Percentiles rank a stretch among this genome's conserved stretches.
These are phyloP conservation scores for Flaveria sonorensis DNA, from an alignment of 129 eudicot species.

Conservation along the genomic window DNA sequence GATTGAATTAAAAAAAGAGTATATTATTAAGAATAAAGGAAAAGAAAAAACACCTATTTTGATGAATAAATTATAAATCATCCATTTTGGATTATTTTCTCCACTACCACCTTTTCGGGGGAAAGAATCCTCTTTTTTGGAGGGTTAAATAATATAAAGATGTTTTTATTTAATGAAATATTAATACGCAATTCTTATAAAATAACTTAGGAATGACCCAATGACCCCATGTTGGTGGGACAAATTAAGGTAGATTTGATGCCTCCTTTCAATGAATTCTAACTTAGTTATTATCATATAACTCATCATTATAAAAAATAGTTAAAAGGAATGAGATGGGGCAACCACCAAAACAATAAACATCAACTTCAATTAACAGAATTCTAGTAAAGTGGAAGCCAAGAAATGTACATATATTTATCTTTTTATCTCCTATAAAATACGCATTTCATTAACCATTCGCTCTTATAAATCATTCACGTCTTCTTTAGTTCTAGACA, in stretches of 20 bases:
- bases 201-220: slow-evolving; percentile 2
- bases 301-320: slow-evolving; percentile 28
- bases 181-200: too few species aligned
- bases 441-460: not conserved
- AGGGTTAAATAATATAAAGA: too few species aligned
- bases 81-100: too few species aligned
- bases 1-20: too few species aligned
- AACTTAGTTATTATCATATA: slow-evolving; percentile 30
- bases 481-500: not conserved
- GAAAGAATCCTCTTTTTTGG: too few species aligned
- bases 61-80: too few species aligned
- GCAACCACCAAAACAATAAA: slow-evolving; percentile 49
- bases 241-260: slow-evolving; percentile 25
- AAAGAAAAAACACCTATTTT: too few species aligned
- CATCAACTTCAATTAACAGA: slow-evolving; percentile 68
- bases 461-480: slow-evolving; percentile 20
- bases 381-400: slow-evolving; percentile 64
- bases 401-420: slow-evolving; percentile 41
- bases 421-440: slow-evolving; percentile 28
- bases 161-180: too few species aligned
- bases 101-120: too few species aligned
- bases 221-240: slow-evolving; percentile 28
- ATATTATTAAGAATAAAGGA: too few species aligned
- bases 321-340: slow-evolving; percentile 45
- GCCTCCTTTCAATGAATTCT: slow-evolving; percentile 22